phyloP scores from a whole-genome alignment of 2,329 filamentous ascomycete species.

The Chaetomium sp. region DNA sequence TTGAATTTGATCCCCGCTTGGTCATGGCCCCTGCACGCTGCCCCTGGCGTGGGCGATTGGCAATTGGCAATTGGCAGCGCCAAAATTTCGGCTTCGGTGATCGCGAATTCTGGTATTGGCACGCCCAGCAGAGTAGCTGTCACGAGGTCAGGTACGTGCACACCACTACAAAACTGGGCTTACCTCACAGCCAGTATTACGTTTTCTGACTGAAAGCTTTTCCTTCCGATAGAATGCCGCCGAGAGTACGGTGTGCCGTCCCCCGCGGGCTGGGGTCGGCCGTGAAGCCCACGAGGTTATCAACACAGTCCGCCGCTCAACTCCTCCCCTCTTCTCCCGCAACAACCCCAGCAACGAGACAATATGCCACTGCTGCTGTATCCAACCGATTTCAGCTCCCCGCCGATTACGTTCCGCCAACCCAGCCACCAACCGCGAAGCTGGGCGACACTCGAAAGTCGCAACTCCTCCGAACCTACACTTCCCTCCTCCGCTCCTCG shows the following conservation, averaged over 20 bases:
- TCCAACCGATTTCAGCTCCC: slow-evolving; percentile 31
- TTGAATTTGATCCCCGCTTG: neutral
- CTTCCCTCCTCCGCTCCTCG: slow-evolving; percentile 77
- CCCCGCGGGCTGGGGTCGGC: slow-evolving; percentile 20
- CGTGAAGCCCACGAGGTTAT: slow-evolving; percentile 13
- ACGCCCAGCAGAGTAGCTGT: neutral
- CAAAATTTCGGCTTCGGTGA: slow-evolving; percentile 20
- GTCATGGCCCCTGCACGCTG: slow-evolving; percentile 8
- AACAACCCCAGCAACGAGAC: slow-evolving; percentile 14
- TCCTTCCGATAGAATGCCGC: slow-evolving; percentile 19
- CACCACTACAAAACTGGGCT: neutral
- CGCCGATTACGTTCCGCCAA: slow-evolving; percentile 51
- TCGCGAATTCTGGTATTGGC: slow-evolving; percentile 11
- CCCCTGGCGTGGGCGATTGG: neutral
- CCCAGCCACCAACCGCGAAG: slow-evolving; percentile 82
- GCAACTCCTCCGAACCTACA: slow-evolving; percentile 79
- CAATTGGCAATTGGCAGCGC: slow-evolving; percentile 16
- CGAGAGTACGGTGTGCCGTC: slow-evolving; percentile 24
- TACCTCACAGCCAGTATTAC: neutral
- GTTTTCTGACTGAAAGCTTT: too few relatives aligned
- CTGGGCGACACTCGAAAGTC: slow-evolving; percentile 82
- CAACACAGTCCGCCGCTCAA: slow-evolving; percentile 13
- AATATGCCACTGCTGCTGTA: slow-evolving; percentile 23
- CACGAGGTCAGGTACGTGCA: slow-evolving; percentile 13
- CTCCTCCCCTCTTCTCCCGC: slow-evolving; percentile 12